Evolutionary conservation across 345 rosid genomes (phyloP).

Genomic region (Arabidopsis arenosa): DNA sequence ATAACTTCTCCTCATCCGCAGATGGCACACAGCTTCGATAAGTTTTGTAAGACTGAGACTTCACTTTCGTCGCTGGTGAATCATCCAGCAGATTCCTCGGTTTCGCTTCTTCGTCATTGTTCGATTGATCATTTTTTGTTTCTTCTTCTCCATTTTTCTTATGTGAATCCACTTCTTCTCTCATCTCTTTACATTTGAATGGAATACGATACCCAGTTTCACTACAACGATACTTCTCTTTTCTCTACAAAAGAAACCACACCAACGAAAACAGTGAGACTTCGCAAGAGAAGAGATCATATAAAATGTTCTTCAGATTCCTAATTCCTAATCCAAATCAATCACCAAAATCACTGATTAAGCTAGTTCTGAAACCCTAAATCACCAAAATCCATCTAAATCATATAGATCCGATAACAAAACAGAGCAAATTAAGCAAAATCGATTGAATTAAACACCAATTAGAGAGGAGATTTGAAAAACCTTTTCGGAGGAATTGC

Average conservation of each 20-base stretch:
- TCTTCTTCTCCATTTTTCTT: conserved; percentile 45
- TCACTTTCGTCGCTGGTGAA: conserved; percentile 45
- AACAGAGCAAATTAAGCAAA: conserved; percentile 10
- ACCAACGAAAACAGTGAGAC: not conserved
- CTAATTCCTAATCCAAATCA: too few relatives aligned
- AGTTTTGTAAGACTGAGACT: conserved; percentile 63
- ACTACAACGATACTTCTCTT: conserved; percentile 80
- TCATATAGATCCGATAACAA: conserved; percentile 10
- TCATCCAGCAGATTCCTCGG: conserved; percentile 59
- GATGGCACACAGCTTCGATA: conserved; percentile 88
- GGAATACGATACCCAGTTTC: conserved; percentile 96
- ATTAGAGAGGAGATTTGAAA: not conserved
- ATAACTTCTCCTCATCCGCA: conserved; percentile 69
- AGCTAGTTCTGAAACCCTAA: conserved; percentile 1
- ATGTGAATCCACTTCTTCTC: conserved; percentile 33
- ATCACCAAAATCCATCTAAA: not conserved
- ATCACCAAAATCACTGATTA: not conserved
- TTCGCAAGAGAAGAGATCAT: too few relatives aligned
- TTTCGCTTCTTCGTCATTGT: conserved; percentile 45
- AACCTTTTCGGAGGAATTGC: conserved; percentile 87
- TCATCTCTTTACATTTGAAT: conserved; percentile 66
- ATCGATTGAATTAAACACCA: not conserved
- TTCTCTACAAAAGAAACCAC: conserved; percentile 52
- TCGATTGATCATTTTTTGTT: conserved; percentile 48
- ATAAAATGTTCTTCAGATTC: too few relatives aligned